Conservation (phyloP, 352 stramenopile species). For the Phytophthora lateralis region DNA sequence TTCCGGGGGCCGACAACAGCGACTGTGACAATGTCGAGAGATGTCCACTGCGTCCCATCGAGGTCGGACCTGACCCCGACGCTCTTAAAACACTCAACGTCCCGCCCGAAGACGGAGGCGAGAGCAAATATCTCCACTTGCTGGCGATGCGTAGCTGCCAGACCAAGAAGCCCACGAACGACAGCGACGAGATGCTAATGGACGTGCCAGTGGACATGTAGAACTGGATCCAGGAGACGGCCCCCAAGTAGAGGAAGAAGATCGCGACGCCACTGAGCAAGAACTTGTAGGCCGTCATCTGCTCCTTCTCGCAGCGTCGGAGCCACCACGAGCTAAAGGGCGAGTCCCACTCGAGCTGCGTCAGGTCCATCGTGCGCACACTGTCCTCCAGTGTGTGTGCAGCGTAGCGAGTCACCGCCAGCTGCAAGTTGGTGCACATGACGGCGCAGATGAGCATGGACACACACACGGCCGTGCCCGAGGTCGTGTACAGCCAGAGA, state of each 20-base stretch:
- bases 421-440: conserved; percentile 69
- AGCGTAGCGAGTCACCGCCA: conserved; percentile 73
- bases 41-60: conserved; percentile 8
- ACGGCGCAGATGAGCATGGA: conserved; percentile 63
- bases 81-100: background rate
- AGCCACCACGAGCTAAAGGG: conserved; percentile 78
- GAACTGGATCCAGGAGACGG: conserved; percentile 79
- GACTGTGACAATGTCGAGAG: conserved; percentile 20
- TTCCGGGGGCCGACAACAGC: conserved; percentile 25
- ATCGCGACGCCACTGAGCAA: conserved; percentile 66
- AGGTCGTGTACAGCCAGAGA: conserved; percentile 55
- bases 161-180: conserved; percentile 49
- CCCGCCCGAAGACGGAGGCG: conserved; percentile 37
- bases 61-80: background rate
- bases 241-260: conserved; percentile 74
- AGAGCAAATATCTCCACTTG: conserved; percentile 77
- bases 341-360: conserved; percentile 54
- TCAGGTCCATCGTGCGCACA: conserved; percentile 51
- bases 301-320: conserved; percentile 64
- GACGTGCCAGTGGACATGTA: conserved; percentile 48
- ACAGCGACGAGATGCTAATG: conserved; percentile 52
- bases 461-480: conserved; percentile 57
- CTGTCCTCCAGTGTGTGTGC: conserved; percentile 57
- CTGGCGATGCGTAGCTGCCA: conserved; percentile 79
- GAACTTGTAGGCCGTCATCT: conserved; percentile 76